Conservation (phyloP, 2,329 filamentous ascomycete species). For the Venturia pyrina region DNA sequence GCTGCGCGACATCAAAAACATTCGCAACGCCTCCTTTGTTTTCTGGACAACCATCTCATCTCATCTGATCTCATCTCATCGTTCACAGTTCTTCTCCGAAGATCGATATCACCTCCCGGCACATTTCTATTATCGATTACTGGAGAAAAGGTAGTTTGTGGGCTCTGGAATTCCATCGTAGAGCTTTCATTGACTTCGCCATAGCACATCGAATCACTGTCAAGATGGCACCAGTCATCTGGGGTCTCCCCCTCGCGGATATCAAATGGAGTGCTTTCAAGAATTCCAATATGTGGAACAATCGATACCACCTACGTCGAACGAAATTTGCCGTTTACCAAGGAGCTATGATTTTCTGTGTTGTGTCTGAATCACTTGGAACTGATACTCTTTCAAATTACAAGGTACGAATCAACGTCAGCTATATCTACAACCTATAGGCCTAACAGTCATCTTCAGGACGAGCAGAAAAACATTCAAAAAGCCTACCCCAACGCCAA, state of each 20-base stretch:
- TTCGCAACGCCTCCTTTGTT: not conserved
- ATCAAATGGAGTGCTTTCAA: slow-evolving; percentile 51
- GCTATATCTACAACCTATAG: too few relatives aligned
- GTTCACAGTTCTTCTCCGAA: not conserved
- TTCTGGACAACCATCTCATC: not conserved
- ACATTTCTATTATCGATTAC: not conserved
- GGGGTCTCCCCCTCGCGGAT: slow-evolving; percentile 47
- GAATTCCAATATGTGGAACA: slow-evolving; percentile 48
- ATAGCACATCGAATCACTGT: not conserved
- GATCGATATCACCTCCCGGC: not conserved
- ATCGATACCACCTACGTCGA: slow-evolving; percentile 41
- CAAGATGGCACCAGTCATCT: slow-evolving; percentile 33
- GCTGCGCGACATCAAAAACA: not conserved
- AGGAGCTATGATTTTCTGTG: slow-evolving; percentile 47
- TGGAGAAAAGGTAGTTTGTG: not conserved
- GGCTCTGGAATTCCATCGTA: not conserved
- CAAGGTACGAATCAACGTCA: not conserved
- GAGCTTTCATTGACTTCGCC: not conserved
- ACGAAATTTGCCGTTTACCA: slow-evolving; percentile 53
- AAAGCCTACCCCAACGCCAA: slow-evolving; percentile 28
- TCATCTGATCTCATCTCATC: not conserved
- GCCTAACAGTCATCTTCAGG: too few relatives aligned
- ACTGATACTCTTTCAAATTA: slow-evolving; percentile 41
- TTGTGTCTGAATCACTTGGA: slow-evolving; percentile 46
- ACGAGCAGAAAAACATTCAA: slow-evolving; percentile 34